Percentiles rank a stretch among this genome's conserved stretches.
Conservation (phyloP, 345 rosid species). For the sweet orange (Citrus sinensis) region DNA sequence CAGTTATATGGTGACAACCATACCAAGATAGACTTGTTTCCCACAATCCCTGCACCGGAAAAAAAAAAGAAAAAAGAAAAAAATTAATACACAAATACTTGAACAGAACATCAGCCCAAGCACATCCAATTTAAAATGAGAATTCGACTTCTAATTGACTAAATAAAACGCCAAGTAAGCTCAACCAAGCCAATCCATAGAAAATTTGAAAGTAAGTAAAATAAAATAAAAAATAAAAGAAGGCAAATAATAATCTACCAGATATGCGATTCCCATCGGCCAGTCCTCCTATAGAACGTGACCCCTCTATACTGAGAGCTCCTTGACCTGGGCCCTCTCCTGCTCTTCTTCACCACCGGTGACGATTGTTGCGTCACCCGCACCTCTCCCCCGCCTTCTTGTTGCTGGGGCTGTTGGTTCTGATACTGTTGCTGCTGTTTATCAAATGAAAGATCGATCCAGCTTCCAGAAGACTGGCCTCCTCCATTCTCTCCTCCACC, state of each 20-base stretch:
- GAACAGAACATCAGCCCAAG: background rate
- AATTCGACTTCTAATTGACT: background rate
- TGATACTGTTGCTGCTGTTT: constrained; percentile 10
- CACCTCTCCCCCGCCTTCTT: constrained; percentile 31
- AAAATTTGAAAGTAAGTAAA: background rate
- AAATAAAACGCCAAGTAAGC: background rate
- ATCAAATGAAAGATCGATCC: constrained; percentile 55
- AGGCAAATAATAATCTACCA: constrained; percentile 38
- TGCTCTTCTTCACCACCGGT: constrained; percentile 68
- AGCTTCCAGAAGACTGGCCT: constrained; percentile 43
- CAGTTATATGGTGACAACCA: constrained; percentile 20
- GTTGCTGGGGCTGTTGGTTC: background rate
- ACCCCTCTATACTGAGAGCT: constrained; percentile 97
- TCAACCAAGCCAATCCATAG: background rate
- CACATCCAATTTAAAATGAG: background rate
- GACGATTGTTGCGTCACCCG: constrained; percentile 36
- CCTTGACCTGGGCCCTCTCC: constrained; percentile 96
- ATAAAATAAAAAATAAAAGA: background rate
- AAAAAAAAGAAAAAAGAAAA: background rate
- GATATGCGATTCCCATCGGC: constrained; percentile 98
- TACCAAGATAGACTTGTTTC: constrained; percentile 95
- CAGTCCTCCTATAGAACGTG: constrained; percentile 91
- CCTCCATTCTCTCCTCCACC: constrained; percentile 29
- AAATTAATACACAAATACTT: background rate
- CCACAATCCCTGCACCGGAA: constrained; percentile 82